Percentiles rank a stretch among this genome's conserved stretches.
Conservation (phyloP, 495 filamentous ascomycete species). For the Copromyces sp. region DNA sequence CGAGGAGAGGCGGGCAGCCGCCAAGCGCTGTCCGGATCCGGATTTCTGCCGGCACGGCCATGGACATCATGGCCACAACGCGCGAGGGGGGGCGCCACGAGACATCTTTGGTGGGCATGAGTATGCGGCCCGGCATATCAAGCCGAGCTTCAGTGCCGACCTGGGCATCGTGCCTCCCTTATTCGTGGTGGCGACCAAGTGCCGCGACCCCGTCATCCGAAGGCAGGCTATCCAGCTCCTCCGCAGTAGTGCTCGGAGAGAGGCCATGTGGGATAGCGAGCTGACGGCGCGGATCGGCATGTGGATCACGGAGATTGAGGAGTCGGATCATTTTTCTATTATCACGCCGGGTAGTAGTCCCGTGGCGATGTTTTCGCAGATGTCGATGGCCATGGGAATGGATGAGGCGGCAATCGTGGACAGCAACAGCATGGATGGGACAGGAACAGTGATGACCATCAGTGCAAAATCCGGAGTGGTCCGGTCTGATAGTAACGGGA, state of each 20-base stretch:
- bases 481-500: not conserved
- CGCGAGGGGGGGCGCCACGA: not conserved
- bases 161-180: constrained; percentile 45
- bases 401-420: not conserved
- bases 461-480: not conserved
- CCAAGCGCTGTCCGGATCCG: constrained; percentile 34
- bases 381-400: not conserved
- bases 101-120: constrained; percentile 33
- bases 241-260: constrained; percentile 41
- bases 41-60: constrained; percentile 31
- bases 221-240: constrained; percentile 47
- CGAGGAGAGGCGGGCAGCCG: constrained; percentile 36
- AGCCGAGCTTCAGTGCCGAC: constrained; percentile 44
- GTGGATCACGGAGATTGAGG: constrained; percentile 48
- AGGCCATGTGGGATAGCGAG: constrained; percentile 56
- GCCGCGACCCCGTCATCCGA: constrained; percentile 44
- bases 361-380: constrained; percentile 19
- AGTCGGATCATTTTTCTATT: constrained; percentile 28
- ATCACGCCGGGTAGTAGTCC: constrained; percentile 20
- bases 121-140: constrained; percentile 37
- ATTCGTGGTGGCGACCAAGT: constrained; percentile 48
- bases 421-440: not conserved
- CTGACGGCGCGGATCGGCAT: constrained; percentile 43
- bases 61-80: constrained; percentile 7
- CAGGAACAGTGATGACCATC: not conserved